A percentile compares a stretch with the other conserved stretches of the same genome.
Conservation (phyloP, 2,329 filamentous ascomycete species). For the Pyrenophora graminea region DNA sequence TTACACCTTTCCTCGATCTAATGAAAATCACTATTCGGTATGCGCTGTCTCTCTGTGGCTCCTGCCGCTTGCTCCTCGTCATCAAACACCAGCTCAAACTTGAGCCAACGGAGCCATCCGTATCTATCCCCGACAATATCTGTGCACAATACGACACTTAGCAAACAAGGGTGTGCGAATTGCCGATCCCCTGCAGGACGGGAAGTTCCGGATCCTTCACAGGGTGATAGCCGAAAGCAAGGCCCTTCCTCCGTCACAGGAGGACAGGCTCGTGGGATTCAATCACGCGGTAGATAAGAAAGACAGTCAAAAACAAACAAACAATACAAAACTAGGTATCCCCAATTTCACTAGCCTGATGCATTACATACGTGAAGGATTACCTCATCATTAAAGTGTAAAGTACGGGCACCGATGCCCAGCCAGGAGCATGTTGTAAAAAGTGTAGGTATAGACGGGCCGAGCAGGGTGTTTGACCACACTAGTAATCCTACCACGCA, state of each 20-base stretch:
- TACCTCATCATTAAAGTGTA: too few species aligned
- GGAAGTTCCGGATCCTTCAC: too few species aligned
- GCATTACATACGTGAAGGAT: background rate
- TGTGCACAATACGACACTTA: too few species aligned
- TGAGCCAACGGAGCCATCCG: background rate
- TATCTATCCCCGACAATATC: background rate
- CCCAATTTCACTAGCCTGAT: background rate
- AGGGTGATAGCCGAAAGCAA: too few species aligned
- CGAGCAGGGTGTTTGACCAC: too few species aligned
- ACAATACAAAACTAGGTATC: constrained; percentile 10
- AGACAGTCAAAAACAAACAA: constrained; percentile 10
- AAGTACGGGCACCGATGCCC: too few species aligned
- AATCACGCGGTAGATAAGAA: constrained; percentile 4
- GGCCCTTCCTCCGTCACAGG: background rate
- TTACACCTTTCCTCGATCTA: constrained; percentile 17
- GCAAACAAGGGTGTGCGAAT: too few species aligned
- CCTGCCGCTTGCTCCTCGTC: background rate
- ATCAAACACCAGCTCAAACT: background rate
- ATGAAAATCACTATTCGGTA: constrained; percentile 41
- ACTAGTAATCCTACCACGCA: too few species aligned
- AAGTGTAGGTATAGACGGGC: too few species aligned
- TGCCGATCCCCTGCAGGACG: too few species aligned
- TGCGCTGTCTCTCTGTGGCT: constrained; percentile 27
- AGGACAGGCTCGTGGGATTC: background rate
- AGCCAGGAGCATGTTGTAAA: too few species aligned